Evolutionary conservation across 164 flowering plant species (phyloP), one percentile per base, ranked within the genome.

Genomic region (Cinnamomum chago): DNA sequence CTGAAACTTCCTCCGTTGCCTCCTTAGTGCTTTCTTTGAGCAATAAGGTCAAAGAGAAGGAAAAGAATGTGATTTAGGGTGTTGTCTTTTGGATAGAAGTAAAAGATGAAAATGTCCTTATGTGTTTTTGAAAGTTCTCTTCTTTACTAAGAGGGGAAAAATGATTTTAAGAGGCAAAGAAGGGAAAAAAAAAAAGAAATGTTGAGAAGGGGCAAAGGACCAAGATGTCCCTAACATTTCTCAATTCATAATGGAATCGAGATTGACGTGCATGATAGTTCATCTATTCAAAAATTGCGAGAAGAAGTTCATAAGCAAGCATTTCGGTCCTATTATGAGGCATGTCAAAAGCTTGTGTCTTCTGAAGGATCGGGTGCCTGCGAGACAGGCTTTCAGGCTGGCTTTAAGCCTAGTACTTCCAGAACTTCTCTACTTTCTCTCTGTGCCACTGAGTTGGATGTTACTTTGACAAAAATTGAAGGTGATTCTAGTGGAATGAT

Each of bases 281-380:
- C 83, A 62, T 84, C 87, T 69, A 72, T 89, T 71, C 50, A 77
- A 68, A 89, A 82, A 78, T 58, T 94, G 82, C 75, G 81, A 76
- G 99, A 92, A 73, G 93, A 91, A 81, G 84, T 96, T 47, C 82
- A 96, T 73, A 89, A 81, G 70, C 85, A 87, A 77, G 84, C 97
- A 76, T 96, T 96, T 74, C 86, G 81, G 50, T 92, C 97, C 55
- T 96, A 96, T 84, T 94, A 89, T 81, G 75, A 81, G 83, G 93
- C 97, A 74, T 96, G 98, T 67, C 90, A 88, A 81, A 85, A 81
- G 28, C 85, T 91, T 76, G 80, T 75, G n/a, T 75, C 80, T 58
- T 84, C 93, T 12, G 89, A 90, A 80, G 98, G 94, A 76, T 96
- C 99, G 62, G 99, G 98, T 83, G 95, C 99, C 50, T 96, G 89